A percentile compares a stretch with the other conserved stretches of the same genome.
These are phyloP conservation scores for Styphnolobium japonicum DNA, from an alignment of 306 rosid species.

Conservation along the genomic window DNA sequence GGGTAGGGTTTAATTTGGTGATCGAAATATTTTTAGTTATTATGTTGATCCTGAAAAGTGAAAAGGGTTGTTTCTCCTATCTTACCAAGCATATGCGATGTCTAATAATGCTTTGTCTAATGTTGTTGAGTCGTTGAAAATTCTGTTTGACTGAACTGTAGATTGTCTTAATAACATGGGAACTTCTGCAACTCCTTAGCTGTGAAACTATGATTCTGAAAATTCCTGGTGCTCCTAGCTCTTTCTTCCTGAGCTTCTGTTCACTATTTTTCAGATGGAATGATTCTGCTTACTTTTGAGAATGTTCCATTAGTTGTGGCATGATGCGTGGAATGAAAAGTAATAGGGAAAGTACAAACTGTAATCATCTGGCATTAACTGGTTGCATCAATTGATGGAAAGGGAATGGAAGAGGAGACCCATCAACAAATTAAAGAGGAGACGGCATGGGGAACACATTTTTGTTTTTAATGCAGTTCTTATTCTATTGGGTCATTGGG, in stretches of 20 bases:
- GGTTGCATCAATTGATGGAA: not conserved
- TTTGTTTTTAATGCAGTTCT: not conserved
- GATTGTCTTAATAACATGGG: not conserved
- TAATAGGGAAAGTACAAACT: not conserved
- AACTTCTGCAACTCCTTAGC: not conserved
- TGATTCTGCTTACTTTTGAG: not conserved
- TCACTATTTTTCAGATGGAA: not conserved
- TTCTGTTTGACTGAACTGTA: not conserved
- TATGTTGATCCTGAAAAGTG: not conserved
- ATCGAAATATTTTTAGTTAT: not conserved
- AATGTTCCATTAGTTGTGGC: constrained; percentile 8
- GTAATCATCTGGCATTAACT: not conserved
- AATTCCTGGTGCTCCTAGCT: not conserved
- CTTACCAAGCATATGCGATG: not conserved
- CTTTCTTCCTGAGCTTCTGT: not conserved
- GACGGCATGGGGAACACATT: not conserved
- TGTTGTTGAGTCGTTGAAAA: not conserved
- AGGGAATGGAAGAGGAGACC: not conserved
- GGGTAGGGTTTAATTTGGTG: constrained; percentile 12
- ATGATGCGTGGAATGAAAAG: not conserved
- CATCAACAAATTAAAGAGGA: not conserved
- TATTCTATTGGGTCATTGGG: not conserved
- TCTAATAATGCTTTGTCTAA: not conserved
- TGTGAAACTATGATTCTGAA: not conserved
- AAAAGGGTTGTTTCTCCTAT: not conserved